Conservation (phyloP, 208 protist species). For the Trypanosoma theileri region DNA sequence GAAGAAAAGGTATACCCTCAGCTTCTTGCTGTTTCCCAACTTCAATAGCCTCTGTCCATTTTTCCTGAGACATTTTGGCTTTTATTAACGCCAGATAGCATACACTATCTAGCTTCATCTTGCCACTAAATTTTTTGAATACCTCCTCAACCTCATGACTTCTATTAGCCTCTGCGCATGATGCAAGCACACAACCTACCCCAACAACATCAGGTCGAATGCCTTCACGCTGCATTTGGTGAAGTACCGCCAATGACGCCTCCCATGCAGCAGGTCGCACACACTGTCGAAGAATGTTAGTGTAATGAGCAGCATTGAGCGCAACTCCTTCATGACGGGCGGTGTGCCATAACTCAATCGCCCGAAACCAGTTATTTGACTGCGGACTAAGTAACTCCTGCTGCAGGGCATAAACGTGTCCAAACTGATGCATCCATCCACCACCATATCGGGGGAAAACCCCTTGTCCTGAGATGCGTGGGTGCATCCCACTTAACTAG, state of each 20-base stretch:
- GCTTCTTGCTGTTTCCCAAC: conserved; percentile 54
- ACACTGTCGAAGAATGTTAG: conserved; percentile 78
- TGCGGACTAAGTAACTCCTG: conserved; percentile 76
- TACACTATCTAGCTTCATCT: conserved; percentile 75
- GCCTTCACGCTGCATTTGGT: conserved; percentile 66
- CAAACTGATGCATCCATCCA: conserved; percentile 91
- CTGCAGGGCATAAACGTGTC: conserved; percentile 87
- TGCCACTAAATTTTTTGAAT: conserved; percentile 45
- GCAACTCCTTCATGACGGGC: conserved; percentile 80
- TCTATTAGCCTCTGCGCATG: conserved; percentile 52
- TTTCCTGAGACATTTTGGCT: conserved; percentile 39
- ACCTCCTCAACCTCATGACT: conserved; percentile 47
- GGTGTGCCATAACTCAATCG: conserved; percentile 82
- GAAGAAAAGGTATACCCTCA: conserved; percentile 62
- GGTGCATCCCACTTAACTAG: conserved; percentile 39
- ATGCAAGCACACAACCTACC: conserved; percentile 60
- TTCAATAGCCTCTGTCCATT: conserved; percentile 36
- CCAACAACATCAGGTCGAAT: conserved; percentile 71
- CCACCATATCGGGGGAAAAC: conserved; percentile 80
- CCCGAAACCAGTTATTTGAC: conserved; percentile 78
- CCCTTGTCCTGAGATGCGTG: conserved; percentile 57
- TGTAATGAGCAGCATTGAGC: conserved; percentile 72
- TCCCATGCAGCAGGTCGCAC: conserved; percentile 67
- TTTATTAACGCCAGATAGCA: conserved; percentile 79
- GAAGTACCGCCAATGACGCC: conserved; percentile 49